Percentiles rank a stretch among this genome's conserved stretches.
Conservation (phyloP, 2,329 filamentous ascomycete genomes). For the Sporothrix dimorphospora region DNA sequence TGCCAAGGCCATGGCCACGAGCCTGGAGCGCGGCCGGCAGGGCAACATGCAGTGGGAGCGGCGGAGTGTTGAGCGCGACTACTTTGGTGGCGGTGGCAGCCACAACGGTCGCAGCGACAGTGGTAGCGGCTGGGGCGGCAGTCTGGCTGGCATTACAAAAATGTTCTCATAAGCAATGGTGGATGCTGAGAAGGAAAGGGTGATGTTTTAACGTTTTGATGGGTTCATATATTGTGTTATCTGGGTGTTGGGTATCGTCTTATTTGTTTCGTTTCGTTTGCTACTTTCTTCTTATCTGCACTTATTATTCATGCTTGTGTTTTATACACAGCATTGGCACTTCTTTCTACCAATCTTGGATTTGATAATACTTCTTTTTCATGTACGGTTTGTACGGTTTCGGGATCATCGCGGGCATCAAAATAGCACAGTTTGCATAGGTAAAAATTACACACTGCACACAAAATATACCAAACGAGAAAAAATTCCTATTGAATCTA, state of each 20-base stretch:
- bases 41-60: constrained; percentile 47
- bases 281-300: background rate
- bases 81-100: constrained; percentile 39
- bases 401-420: background rate
- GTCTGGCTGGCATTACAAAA: constrained; percentile 27
- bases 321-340: background rate
- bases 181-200: background rate
- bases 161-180: constrained; percentile 26
- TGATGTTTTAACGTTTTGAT: background rate
- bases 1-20: constrained; percentile 33
- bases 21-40: constrained; percentile 43
- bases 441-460: background rate
- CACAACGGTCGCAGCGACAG: constrained; percentile 36
- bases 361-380: background rate
- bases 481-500: constrained; percentile 19
- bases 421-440: constrained; percentile 1
- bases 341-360: background rate
- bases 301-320: background rate
- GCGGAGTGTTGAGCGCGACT: constrained; percentile 43
- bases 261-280: background rate
- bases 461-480: background rate
- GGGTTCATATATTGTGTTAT: background rate
- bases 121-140: constrained; percentile 39
- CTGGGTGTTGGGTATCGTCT: background rate
- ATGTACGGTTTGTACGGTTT: background rate